Percentiles rank a stretch among this genome's conserved stretches.
Conservation (phyloP, 192 early-diverging fungal genomes). For the Mortierella alpina region DNA sequence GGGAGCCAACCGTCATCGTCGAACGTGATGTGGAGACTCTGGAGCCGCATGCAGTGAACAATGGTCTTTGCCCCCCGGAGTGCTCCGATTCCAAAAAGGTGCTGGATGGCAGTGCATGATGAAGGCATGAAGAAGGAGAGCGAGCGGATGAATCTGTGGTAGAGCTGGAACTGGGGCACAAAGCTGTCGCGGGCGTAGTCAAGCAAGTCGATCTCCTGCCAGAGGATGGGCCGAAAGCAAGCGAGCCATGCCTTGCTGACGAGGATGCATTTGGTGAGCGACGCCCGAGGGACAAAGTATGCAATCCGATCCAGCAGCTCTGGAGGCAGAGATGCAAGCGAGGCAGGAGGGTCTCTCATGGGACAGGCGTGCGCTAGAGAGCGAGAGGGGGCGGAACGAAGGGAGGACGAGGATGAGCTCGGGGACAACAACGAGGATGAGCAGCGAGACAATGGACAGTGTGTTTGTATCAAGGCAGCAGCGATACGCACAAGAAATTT, state of each 20-base stretch:
- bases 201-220: neutral
- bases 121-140: neutral
- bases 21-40: neutral
- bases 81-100: neutral
- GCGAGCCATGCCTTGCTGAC: slow-evolving; percentile 19
- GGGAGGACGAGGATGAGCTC: too few relatives aligned
- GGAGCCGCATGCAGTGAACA: too few relatives aligned
- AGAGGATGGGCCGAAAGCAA: slow-evolving; percentile 9
- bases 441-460: too few relatives aligned
- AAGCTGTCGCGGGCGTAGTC: neutral
- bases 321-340: slow-evolving; percentile 9
- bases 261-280: slow-evolving; percentile 5
- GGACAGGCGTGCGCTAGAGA: too few relatives aligned
- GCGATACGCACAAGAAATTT: slow-evolving; percentile 2
- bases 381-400: too few relatives aligned
- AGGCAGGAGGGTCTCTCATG: too few relatives aligned
- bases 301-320: slow-evolving; percentile 18
- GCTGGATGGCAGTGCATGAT: neutral
- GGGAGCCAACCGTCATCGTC: too few relatives aligned
- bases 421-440: too few relatives aligned
- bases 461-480: neutral
- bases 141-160: slow-evolving; percentile 11
- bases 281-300: neutral
- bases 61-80: too few relatives aligned
- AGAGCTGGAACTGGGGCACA: slow-evolving; percentile 8